These are phyloP conservation scores for Fusarium sp. DNA, from an alignment of 2,329 filamentous ascomycete genomes.

Conservation along the genomic window DNA sequence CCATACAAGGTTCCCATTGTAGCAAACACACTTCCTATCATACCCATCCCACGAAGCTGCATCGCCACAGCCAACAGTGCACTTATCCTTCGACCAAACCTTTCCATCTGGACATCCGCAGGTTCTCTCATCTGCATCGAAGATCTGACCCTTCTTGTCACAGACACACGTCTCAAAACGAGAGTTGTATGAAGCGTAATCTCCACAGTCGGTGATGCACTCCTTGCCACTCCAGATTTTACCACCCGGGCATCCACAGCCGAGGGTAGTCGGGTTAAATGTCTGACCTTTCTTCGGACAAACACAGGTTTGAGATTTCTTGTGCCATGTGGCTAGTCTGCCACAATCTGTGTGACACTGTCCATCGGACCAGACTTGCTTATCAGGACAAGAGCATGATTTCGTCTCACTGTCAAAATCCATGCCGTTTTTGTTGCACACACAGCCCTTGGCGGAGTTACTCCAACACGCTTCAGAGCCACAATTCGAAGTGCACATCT, in stretches of 20 bases:
- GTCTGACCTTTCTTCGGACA: not conserved
- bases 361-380: not conserved
- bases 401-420: not conserved
- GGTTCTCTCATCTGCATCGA: not conserved
- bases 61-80: not conserved
- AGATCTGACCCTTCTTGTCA: not conserved
- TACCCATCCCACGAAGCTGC: not conserved
- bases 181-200: not conserved
- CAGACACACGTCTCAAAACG: not conserved
- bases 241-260: not conserved
- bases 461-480: not conserved
- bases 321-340: not conserved
- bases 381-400: not conserved
- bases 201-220: not conserved
- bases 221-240: not conserved
- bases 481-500: not conserved
- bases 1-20: not conserved
- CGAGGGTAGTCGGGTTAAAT: fast-evolving
- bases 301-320: not conserved
- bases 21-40: not conserved
- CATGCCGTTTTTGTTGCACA: not conserved
- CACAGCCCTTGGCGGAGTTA: not conserved
- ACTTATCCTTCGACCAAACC: not conserved
- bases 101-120: not conserved
- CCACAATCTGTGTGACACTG: not conserved